Conservation (phyloP, 2,329 filamentous ascomycete genomes). For the Calonectria crousiana region DNA sequence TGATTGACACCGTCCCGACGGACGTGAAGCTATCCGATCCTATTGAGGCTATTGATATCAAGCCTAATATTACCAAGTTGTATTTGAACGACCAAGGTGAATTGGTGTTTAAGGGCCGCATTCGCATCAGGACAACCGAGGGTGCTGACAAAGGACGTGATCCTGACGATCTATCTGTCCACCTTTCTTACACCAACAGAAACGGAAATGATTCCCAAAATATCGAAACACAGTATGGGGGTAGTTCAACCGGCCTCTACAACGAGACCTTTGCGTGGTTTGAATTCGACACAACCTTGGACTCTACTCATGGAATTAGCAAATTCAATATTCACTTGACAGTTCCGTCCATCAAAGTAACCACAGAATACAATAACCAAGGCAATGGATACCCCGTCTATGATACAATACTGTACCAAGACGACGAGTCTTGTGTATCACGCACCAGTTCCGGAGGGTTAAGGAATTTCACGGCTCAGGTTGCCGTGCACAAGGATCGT, state of each 20-base stretch:
- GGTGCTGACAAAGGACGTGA: conserved; percentile 33
- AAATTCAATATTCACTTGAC: conserved; percentile 47
- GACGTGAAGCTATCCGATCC: conserved; percentile 45
- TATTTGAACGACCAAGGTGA: conserved; percentile 42
- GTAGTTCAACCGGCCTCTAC: conserved; percentile 39
- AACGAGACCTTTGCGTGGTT: conserved; percentile 46
- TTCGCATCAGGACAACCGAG: conserved; percentile 39
- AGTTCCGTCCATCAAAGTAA: conserved; percentile 38
- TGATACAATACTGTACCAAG: conserved; percentile 44
- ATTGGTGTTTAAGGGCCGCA: conserved; percentile 41
- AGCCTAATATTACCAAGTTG: conserved; percentile 47
- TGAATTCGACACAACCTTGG: conserved; percentile 44
- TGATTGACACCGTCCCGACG: conserved; percentile 51
- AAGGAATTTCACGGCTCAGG: conserved; percentile 19
- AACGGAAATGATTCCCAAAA: conserved; percentile 21
- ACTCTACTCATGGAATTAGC: conserved; percentile 43
- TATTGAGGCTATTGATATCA: conserved; percentile 46
- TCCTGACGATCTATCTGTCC: conserved; percentile 36
- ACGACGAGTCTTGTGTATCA: conserved; percentile 41
- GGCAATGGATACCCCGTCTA: conserved; percentile 45
- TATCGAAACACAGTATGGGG: conserved; percentile 19
- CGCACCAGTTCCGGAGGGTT: neutral
- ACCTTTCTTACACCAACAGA: conserved; percentile 32
- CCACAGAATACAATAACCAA: conserved; percentile 41
- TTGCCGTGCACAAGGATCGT: neutral